A percentile compares a stretch with the other conserved stretches of the same genome.
Evolutionary conservation across 306 rosid genomes (phyloP).

Genomic region (Echinosophora koreensis): DNA sequence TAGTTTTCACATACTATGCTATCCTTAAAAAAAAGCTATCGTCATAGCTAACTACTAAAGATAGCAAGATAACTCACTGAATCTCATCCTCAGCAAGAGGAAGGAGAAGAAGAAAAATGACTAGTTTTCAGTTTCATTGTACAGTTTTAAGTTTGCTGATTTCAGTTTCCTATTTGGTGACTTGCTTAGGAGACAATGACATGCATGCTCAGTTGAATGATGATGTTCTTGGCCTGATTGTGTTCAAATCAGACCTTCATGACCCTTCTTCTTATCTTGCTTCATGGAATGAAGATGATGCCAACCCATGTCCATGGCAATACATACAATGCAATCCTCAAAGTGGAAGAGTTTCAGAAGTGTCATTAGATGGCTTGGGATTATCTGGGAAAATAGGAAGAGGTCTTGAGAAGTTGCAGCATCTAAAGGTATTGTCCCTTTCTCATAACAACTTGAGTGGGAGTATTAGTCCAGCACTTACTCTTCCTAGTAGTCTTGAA

Average conservation of each 20-base stretch:
- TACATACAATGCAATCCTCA: constrained; percentile 65
- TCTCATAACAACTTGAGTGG: constrained; percentile 76
- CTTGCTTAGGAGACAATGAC: constrained; percentile 47
- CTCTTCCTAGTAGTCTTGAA: constrained; percentile 60
- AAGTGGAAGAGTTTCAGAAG: constrained; percentile 64
- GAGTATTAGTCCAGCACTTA: constrained; percentile 57
- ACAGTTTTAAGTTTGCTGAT: constrained; percentile 38
- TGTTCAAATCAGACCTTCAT: constrained; percentile 80
- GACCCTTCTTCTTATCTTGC: constrained; percentile 77
- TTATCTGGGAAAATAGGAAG: constrained; percentile 76
- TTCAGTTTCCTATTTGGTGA: constrained; percentile 37
- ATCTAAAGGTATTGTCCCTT: constrained; percentile 69
- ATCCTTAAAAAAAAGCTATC: constrained; percentile 20
- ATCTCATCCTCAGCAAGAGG: background rate
- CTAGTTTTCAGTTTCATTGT: constrained; percentile 21
- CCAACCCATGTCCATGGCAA: constrained; percentile 76
- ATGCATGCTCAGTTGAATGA: constrained; percentile 61
- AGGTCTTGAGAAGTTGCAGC: constrained; percentile 78
- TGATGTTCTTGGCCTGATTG: constrained; percentile 87
- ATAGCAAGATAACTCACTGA: constrained; percentile 12
- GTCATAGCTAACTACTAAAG: constrained; percentile 31
- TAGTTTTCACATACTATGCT: constrained; percentile 39
- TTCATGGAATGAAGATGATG: constrained; percentile 92
- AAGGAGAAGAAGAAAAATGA: constrained; percentile 42
- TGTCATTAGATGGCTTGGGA: constrained; percentile 65